A percentile compares a stretch with the other conserved stretches of the same genome.
phyloP scores from a whole-genome alignment of 495 filamentous ascomycete species.

The Xylaria telfairii region DNA sequence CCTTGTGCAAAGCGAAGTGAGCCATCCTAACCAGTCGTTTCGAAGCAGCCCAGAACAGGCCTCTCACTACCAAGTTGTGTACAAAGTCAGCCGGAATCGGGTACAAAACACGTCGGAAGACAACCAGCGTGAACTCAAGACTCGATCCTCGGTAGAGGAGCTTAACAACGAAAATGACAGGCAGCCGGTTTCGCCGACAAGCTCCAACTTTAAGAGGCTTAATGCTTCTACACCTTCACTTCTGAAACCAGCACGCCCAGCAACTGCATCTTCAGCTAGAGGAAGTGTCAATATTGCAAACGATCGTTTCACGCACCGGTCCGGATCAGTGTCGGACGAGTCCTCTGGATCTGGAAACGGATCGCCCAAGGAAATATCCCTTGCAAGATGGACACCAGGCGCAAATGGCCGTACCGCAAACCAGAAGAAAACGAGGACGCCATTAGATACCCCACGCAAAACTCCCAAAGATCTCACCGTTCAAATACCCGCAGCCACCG shows the following conservation, averaged over 20 bases:
- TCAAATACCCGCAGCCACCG: slow-evolving; percentile 26
- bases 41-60: slow-evolving; percentile 17
- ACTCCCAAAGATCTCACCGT: slow-evolving; percentile 28
- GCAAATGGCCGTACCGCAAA: slow-evolving; percentile 45
- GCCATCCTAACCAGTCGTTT: slow-evolving; percentile 21
- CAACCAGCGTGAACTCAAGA: background rate
- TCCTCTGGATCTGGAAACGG: slow-evolving; percentile 20
- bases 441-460: slow-evolving; percentile 32
- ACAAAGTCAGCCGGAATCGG: slow-evolving; percentile 48
- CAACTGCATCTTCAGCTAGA: slow-evolving; percentile 29
- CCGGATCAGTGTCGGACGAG: slow-evolving; percentile 16
- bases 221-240: slow-evolving; percentile 36
- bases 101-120: slow-evolving; percentile 32
- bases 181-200: slow-evolving; percentile 27
- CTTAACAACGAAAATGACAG: slow-evolving; percentile 42
- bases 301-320: background rate
- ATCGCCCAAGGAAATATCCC: slow-evolving; percentile 26
- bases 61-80: slow-evolving; percentile 50
- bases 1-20: slow-evolving; percentile 62
- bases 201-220: slow-evolving; percentile 15
- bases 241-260: slow-evolving; percentile 32
- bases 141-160: slow-evolving; percentile 38
- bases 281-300: slow-evolving; percentile 15
- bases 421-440: slow-evolving; percentile 51
- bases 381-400: background rate